Conservation (phyloP, 73 alveolate species). For the Breviolum minutum region DNA sequence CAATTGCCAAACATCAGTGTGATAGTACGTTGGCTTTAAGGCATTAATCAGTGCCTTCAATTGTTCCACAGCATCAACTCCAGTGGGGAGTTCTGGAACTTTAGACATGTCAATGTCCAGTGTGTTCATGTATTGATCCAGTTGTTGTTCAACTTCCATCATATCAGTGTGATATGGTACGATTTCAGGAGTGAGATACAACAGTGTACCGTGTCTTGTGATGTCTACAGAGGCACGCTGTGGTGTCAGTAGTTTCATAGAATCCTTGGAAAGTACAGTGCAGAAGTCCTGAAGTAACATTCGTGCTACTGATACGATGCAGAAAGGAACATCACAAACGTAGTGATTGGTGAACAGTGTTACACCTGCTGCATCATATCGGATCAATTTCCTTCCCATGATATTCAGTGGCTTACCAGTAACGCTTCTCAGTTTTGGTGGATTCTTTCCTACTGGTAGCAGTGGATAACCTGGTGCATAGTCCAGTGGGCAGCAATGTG, state of each 20-base stretch:
- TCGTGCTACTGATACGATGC: too few relatives aligned
- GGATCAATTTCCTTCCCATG: too few relatives aligned
- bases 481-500: too few relatives aligned
- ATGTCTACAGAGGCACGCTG: background rate
- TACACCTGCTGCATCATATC: too few relatives aligned
- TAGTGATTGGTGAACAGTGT: too few relatives aligned
- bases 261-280: background rate
- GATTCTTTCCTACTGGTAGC: too few relatives aligned
- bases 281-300: too few relatives aligned
- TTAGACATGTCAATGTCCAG: background rate
- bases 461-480: too few relatives aligned
- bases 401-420: too few relatives aligned
- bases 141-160: background rate
- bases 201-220: background rate
- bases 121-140: background rate
- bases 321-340: too few relatives aligned
- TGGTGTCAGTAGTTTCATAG: background rate
- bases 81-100: background rate
- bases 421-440: too few relatives aligned
- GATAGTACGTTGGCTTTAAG: background rate
- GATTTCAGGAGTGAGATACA: background rate
- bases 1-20: background rate
- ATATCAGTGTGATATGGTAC: background rate
- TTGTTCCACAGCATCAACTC: background rate
- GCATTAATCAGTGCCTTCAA: background rate